phyloP scores from a whole-genome alignment of 2,329 filamentous ascomycete species.

The Sporothrix dimorphospora region DNA sequence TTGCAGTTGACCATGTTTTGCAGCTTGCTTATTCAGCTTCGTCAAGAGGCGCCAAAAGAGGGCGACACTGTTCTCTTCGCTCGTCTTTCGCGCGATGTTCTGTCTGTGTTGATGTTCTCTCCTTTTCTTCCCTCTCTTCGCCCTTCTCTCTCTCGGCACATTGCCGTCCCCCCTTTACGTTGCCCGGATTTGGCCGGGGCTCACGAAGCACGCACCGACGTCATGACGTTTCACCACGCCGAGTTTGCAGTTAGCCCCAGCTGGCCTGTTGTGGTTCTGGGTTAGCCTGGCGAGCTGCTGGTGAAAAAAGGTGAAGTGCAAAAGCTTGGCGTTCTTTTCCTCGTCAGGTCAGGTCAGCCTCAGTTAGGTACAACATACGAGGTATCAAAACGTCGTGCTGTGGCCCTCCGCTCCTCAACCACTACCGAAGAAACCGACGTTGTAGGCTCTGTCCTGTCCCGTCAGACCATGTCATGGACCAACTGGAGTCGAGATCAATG shows the following conservation, averaged over 20 bases:
- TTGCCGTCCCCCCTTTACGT: background rate
- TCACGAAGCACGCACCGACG: background rate
- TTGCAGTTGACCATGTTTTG: background rate
- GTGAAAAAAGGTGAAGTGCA: background rate
- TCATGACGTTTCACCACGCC: conserved; percentile 16
- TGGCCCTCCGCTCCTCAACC: background rate
- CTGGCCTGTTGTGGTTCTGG: background rate
- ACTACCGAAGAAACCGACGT: background rate
- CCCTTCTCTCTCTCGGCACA: background rate
- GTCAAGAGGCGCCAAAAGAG: background rate
- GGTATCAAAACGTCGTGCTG: no score
- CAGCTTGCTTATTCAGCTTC: background rate
- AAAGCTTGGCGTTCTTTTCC: background rate
- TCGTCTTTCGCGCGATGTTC: background rate
- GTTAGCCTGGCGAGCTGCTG: background rate
- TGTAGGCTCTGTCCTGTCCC: background rate
- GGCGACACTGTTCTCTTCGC: no score
- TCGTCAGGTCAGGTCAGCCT: background rate
- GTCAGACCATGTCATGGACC: background rate
- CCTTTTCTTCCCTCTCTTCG: background rate
- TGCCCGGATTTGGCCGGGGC: conserved; percentile 1
- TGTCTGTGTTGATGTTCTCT: background rate
- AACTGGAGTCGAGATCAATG: background rate
- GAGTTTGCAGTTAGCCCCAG: conserved; percentile 2
- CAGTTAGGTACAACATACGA: no score